phyloP scores from a whole-genome alignment of 768 basidiomycete genomes.

The Lentinula guzmanii region DNA sequence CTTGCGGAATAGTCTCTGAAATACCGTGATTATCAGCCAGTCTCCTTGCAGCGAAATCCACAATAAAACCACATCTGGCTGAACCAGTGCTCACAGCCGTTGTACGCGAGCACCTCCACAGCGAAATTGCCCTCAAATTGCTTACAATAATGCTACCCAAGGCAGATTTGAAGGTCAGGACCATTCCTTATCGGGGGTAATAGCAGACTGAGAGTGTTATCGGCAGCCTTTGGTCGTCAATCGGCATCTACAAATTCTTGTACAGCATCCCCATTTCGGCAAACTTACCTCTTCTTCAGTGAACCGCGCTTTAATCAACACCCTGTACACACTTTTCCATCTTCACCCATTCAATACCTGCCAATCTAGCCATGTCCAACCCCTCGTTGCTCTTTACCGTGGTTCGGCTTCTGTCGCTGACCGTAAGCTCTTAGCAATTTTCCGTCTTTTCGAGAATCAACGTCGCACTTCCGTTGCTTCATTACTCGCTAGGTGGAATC shows the following conservation, averaged over 20 bases:
- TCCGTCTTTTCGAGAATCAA: constrained; percentile 72
- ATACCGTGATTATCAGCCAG: constrained; percentile 14
- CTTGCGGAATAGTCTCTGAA: neutral
- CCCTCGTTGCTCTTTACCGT: constrained; percentile 66
- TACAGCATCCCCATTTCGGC: constrained; percentile 65
- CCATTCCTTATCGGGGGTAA: neutral
- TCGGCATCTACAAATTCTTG: constrained; percentile 65
- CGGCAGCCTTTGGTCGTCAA: constrained; percentile 66
- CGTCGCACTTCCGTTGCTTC: constrained; percentile 58
- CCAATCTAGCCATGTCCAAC: constrained; percentile 78
- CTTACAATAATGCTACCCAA: constrained; percentile 31
- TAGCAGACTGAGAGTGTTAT: neutral
- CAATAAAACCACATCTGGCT: constrained; percentile 50
- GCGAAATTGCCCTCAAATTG: constrained; percentile 34
- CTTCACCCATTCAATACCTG: constrained; percentile 80
- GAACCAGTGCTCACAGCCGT: constrained; percentile 67
- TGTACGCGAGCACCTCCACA: constrained; percentile 53
- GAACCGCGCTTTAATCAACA: constrained; percentile 40
- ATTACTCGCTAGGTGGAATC: constrained; percentile 64
- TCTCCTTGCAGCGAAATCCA: constrained; percentile 22
- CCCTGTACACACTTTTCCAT: constrained; percentile 64
- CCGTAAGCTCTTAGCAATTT: constrained; percentile 61
- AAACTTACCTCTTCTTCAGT: constrained; percentile 28
- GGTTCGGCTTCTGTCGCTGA: constrained; percentile 70
- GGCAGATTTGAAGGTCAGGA: constrained; percentile 57